Base-by-base conservation (phyloP, 768 basidiomycete species). In the Tricholoma furcatifolium region DNA sequence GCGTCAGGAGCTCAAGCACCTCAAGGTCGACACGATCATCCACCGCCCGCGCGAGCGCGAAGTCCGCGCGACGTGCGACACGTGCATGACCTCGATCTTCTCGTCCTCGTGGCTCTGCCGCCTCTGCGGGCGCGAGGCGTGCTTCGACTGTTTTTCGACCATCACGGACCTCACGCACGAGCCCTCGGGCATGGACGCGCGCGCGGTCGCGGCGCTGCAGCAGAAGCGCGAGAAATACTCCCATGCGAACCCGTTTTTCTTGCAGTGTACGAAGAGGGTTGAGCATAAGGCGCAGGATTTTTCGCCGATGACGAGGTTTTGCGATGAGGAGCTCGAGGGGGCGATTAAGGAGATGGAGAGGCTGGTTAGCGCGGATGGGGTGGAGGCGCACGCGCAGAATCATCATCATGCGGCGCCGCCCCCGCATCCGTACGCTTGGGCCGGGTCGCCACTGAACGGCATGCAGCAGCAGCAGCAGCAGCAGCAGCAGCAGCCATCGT, bases 81-180 rank as follows among this genome's bases (percentile, higher is more conserved):
- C 89, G 2, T 97, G 94, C 68, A 89, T 92, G 78, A 94, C 92
- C 4, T 95, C 93, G 11, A 84, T 96, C 52, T 96, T 96, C 68
- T 87, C 88, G 6, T 85, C 83, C 52, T 88, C 85, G 27, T 96
- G 90, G 84, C 89, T 95, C 81, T 96, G 93, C 66, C 80, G 88
- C n/a, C 65, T 82, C 35, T 98, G 95, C 66, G 95, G 92, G 4
- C 83, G 91, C 9, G 95, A 97, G 69, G 84, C 89, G 8, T 98
- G 95, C 65, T 76, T 84, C 1, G 88, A 91, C 54, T 97, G 95
- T 65, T 90, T 82, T 62, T 74, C 78, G 23, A 85, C 82, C 58
- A 82, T 95, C 47, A 70, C 73, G 50, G 82, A 84, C 12, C 70
- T 88, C 32, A 90, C 86, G 8, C 70, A 73, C 53, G 80, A 80